Evolutionary conservation across 176 grass and related monocot species (phyloP).

Genomic region (Bonia amplexicaulis): DNA sequence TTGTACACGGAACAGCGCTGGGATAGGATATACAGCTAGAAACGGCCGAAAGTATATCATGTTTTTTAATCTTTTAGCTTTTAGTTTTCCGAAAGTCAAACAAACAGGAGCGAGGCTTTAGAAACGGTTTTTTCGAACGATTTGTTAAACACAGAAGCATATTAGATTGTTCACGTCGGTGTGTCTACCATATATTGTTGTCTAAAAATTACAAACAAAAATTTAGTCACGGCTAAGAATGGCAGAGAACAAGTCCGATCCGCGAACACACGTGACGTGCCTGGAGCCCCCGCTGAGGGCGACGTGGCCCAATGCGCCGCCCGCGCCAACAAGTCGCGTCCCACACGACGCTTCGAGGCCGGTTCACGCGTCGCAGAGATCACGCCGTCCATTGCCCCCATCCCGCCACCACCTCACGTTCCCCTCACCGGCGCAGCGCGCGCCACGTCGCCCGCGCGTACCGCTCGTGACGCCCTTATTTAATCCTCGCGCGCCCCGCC

Average conservation of each 20-base stretch:
- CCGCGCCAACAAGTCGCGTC: slow-evolving; percentile 27
- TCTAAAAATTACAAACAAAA: no score
- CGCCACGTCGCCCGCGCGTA: slow-evolving; percentile 39
- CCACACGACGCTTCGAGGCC: slow-evolving; percentile 28
- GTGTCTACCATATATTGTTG: no score
- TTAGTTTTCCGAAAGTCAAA: no score
- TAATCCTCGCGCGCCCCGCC: background rate
- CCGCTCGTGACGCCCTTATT: slow-evolving; percentile 13
- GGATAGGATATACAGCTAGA: background rate
- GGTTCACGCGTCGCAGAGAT: slow-evolving; percentile 30
- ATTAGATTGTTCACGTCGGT: no score
- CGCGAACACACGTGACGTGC: slow-evolving; percentile 15
- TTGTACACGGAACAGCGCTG: background rate
- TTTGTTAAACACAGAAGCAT: no score
- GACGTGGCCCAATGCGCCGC: slow-evolving; percentile 21
- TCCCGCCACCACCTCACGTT: slow-evolving; percentile 26
- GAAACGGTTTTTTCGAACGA: fast-evolving
- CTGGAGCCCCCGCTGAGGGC: background rate
- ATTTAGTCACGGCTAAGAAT: no score
- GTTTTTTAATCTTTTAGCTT: no score
- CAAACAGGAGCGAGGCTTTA: no score
- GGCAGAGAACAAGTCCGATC: no score
- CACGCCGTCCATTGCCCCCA: slow-evolving; percentile 2
- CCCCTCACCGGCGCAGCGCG: slow-evolving; percentile 26
- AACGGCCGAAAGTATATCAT: background rate